A percentile compares a stretch with the other conserved stretches of the same genome.
phyloP scores from a whole-genome alignment of 2,329 filamentous ascomycete genomes.

The Microcyclospora pomicola region DNA sequence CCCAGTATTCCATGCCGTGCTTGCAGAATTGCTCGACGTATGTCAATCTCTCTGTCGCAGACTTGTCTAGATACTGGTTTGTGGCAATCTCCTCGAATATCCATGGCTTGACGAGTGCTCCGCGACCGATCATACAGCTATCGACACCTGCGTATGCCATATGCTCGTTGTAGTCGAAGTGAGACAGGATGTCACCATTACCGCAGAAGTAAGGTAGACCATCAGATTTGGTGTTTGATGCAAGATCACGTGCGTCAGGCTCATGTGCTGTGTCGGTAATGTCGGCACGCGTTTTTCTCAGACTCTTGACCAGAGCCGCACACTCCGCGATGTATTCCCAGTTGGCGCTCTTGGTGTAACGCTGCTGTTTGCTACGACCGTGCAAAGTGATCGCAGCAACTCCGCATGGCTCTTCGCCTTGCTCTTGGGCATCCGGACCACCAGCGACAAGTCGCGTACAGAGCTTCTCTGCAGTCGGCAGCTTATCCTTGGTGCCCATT shows the following conservation, averaged over 20 bases:
- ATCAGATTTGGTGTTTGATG: conserved; percentile 49
- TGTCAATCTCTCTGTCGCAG: conserved; percentile 66
- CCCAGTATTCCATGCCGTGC: conserved; percentile 89
- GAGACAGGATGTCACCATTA: conserved; percentile 93
- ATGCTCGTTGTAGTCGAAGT: conserved; percentile 71
- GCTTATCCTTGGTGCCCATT: conserved; percentile 70
- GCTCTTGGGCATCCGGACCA: conserved; percentile 53
- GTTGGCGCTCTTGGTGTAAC: conserved; percentile 84
- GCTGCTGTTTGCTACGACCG: conserved; percentile 82
- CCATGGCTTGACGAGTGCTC: conserved; percentile 95
- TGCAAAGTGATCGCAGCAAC: conserved; percentile 94
- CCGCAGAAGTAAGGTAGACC: conserved; percentile 62
- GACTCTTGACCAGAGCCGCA: conserved; percentile 65
- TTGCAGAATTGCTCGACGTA: conserved; percentile 83
- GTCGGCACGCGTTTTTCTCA: conserved; percentile 54
- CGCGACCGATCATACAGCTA: conserved; percentile 92
- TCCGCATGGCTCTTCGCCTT: conserved; percentile 58
- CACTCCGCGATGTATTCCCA: conserved; percentile 92
- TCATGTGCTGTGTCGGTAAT: conserved; percentile 65
- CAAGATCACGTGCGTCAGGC: conserved; percentile 59
- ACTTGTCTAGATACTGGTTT: conserved; percentile 92
- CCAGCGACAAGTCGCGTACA: conserved; percentile 75
- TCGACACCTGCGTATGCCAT: conserved; percentile 69
- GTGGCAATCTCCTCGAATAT: conserved; percentile 90
- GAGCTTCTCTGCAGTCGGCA: conserved; percentile 66